phyloP scores from a whole-genome alignment of 805 yeast species.

The Cyberlindnera maclurae region DNA sequence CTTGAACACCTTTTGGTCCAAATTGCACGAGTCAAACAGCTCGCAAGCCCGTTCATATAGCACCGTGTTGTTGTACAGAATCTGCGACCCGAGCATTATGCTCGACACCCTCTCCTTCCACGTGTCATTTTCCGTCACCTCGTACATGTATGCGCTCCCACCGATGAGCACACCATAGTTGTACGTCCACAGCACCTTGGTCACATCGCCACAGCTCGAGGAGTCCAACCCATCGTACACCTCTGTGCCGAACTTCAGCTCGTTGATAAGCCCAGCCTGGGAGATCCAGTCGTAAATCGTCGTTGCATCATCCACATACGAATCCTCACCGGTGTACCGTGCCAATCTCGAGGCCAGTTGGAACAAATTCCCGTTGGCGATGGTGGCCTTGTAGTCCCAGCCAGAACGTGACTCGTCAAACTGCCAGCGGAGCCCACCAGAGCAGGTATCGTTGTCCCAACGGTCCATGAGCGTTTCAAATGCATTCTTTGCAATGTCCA shows the following conservation, averaged over 20 bases:
- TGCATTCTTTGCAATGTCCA: constrained; percentile 48
- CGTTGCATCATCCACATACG: constrained; percentile 46
- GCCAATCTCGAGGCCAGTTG: constrained; percentile 59
- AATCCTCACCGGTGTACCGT: constrained; percentile 43
- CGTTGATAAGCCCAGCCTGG: constrained; percentile 39
- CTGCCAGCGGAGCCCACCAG: constrained; percentile 69
- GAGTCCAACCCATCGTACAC: constrained; percentile 73
- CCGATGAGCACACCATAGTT: constrained; percentile 69
- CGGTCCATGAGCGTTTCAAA: constrained; percentile 49
- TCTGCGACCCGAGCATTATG: constrained; percentile 20
- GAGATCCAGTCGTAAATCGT: constrained; percentile 54
- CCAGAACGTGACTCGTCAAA: constrained; percentile 55
- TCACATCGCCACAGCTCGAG: constrained; percentile 52
- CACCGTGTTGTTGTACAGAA: constrained; percentile 37
- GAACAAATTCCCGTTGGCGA: constrained; percentile 59
- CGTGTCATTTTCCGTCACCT: constrained; percentile 52
- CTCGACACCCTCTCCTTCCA: constrained; percentile 36
- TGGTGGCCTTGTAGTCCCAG: constrained; percentile 55
- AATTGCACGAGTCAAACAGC: constrained; percentile 51
- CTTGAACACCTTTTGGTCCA: constrained; percentile 86
- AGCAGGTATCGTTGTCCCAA: constrained; percentile 50
- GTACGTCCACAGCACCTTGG: constrained; percentile 70
- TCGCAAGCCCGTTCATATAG: constrained; percentile 88
- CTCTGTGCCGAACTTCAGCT: constrained; percentile 21
- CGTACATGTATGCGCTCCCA: constrained; percentile 69